A percentile compares a stretch with the other conserved stretches of the same genome.
phyloP scores from a whole-genome alignment of 768 basidiomycete genomes.

The Erythrobasidium yunnanense region DNA sequence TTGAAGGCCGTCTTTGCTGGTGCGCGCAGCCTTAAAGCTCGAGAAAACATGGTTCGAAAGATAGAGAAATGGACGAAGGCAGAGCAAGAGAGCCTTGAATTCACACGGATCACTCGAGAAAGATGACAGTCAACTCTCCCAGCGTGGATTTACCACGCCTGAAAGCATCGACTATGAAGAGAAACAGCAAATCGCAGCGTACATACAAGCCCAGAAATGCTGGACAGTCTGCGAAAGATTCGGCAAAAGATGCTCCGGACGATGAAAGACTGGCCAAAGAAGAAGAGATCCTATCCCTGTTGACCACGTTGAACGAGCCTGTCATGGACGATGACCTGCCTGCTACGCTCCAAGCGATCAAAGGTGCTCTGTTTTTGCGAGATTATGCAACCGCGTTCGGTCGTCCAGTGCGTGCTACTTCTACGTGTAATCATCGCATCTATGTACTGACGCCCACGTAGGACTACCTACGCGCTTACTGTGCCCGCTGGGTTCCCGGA shows the following conservation, averaged over 20 bases:
- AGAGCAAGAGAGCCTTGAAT: too few relatives aligned
- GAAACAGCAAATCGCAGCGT: neutral
- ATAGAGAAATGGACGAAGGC: neutral
- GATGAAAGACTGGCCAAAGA: neutral
- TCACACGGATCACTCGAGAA: too few relatives aligned
- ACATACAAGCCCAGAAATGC: neutral
- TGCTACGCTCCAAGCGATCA: slow-evolving; percentile 32
- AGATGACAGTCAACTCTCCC: too few relatives aligned
- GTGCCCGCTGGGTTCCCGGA: slow-evolving; percentile 31
- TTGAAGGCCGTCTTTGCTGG: neutral
- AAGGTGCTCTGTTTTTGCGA: slow-evolving; percentile 33
- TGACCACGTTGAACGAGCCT: slow-evolving; percentile 6
- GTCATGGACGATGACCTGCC: slow-evolving; percentile 13
- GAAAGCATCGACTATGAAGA: neutral
- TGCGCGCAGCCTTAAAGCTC: neutral
- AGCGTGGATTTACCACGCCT: too few relatives aligned
- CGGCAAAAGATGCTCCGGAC: too few relatives aligned
- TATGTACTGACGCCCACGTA: neutral
- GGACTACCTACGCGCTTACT: slow-evolving; percentile 28
- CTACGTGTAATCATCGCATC: neutral
- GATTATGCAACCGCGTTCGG: slow-evolving; percentile 35
- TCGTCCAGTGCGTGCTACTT: neutral
- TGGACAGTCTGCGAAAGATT: too few relatives aligned
- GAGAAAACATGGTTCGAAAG: neutral
- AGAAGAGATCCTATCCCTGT: slow-evolving; percentile 6